A percentile compares a stretch with the other conserved stretches of the same genome.
phyloP scores from a whole-genome alignment of 805 yeast species.

The Lipomyces starkeyi region DNA sequence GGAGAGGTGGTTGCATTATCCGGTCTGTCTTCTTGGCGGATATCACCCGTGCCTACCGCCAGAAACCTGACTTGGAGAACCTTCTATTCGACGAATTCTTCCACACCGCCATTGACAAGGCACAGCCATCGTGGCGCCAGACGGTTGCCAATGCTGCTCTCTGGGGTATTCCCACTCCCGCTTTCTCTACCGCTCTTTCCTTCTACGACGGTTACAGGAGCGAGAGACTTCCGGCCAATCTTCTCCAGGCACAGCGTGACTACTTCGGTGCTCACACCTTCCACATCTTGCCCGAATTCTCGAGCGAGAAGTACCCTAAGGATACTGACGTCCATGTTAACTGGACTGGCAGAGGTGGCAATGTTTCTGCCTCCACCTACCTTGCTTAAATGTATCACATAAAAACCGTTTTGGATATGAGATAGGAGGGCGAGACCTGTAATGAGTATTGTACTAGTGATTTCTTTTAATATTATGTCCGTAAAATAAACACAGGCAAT shows the following conservation, averaged over 20 bases:
- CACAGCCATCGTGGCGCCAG: slow-evolving; percentile 95
- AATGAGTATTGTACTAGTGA: neutral
- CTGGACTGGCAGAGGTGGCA: slow-evolving; percentile 99
- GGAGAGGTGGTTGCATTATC: slow-evolving; percentile 99
- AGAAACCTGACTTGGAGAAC: slow-evolving; percentile 92
- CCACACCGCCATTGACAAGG: slow-evolving; percentile 86
- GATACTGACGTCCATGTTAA: slow-evolving; percentile 89
- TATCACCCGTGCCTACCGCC: slow-evolving; percentile 94
- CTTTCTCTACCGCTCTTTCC: slow-evolving; percentile 93
- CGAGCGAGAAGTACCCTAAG: slow-evolving; percentile 74
- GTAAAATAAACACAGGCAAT: neutral
- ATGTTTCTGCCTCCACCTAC: slow-evolving; percentile 93
- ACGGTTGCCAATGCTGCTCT: slow-evolving; percentile 77
- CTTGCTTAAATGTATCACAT: slow-evolving; percentile 65
- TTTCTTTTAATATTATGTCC: neutral
- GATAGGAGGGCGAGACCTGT: neutral
- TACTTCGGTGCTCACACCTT: slow-evolving; percentile 99
- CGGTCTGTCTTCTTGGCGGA: slow-evolving; percentile 98
- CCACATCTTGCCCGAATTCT: slow-evolving; percentile 88
- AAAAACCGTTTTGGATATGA: neutral
- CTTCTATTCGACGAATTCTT: slow-evolving; percentile 95
- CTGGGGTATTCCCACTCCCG: slow-evolving; percentile 96
- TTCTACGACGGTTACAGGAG: slow-evolving; percentile 99
- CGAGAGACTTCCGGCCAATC: slow-evolving; percentile 92
- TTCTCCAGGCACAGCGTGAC: slow-evolving; percentile 99